Evolutionary conservation across 805 yeast species (phyloP).

Genomic region (Saturnispora hagleri): DNA sequence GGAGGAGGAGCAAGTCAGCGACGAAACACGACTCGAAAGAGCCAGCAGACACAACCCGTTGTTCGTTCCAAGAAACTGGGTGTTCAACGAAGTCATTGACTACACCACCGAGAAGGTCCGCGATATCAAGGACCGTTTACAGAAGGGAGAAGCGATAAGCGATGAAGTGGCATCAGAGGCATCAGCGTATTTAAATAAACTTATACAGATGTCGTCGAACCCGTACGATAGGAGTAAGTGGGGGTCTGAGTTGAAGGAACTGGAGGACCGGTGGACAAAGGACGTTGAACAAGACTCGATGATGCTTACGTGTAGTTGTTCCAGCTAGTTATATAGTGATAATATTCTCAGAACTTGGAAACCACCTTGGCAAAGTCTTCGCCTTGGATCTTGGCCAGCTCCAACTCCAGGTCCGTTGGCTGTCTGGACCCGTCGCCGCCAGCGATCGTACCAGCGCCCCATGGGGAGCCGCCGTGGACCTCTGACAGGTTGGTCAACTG

Average conservation of each 20-base stretch:
- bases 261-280: conserved; percentile 48
- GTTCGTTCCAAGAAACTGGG: conserved; percentile 80
- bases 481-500: conserved; percentile 48
- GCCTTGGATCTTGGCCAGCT: conserved; percentile 62
- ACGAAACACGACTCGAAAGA: conserved; percentile 30
- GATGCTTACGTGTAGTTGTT: conserved; percentile 69
- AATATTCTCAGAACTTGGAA: conserved; percentile 16
- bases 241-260: conserved; percentile 54
- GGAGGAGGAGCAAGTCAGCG: conserved; percentile 27
- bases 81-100: conserved; percentile 72
- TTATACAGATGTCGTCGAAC: conserved; percentile 60
- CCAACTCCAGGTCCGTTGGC: conserved; percentile 54
- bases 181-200: conserved; percentile 41
- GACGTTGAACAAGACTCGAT: conserved; percentile 45
- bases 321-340: conserved; percentile 14
- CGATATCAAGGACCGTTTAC: conserved; percentile 9
- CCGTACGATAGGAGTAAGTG: conserved; percentile 67
- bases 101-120: conserved; percentile 25
- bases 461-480: conserved; percentile 73
- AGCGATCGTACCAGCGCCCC: conserved; percentile 81
- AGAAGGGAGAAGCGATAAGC: conserved; percentile 43
- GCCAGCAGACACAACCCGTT: conserved; percentile 57
- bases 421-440: conserved; percentile 70
- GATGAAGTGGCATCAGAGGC: background rate
- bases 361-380: conserved; percentile 45